phyloP scores from a whole-genome alignment of 352 stramenopile species.

The Phytophthora constricta region DNA sequence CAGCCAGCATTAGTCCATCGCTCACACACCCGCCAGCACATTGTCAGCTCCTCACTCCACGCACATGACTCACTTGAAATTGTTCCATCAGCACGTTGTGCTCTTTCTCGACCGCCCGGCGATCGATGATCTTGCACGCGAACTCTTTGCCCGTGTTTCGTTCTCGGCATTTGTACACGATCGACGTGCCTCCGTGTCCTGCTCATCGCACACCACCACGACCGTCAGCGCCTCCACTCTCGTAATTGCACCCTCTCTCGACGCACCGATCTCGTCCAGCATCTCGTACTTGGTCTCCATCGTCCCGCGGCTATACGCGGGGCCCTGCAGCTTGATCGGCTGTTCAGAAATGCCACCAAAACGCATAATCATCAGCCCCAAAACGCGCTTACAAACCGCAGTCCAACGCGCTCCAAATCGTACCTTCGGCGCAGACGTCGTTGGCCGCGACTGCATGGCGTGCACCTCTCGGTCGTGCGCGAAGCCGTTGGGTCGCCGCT shows the following conservation, averaged over 20 bases:
- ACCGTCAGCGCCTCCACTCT: neutral
- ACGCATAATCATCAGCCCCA: constrained; percentile 5
- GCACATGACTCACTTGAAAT: constrained; percentile 68
- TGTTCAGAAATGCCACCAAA: constrained; percentile 19
- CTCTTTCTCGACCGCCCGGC: constrained; percentile 69
- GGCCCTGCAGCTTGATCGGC: constrained; percentile 76
- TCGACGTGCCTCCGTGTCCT: constrained; percentile 86
- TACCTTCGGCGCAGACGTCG: constrained; percentile 51
- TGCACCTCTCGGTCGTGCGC: constrained; percentile 42
- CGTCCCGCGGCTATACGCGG: constrained; percentile 70
- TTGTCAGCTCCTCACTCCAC: neutral
- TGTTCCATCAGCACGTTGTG: constrained; percentile 87
- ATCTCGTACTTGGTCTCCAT: constrained; percentile 89
- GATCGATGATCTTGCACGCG: constrained; percentile 92
- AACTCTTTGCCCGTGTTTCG: constrained; percentile 55
- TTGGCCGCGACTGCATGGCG: constrained; percentile 21
- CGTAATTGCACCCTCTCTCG: neutral
- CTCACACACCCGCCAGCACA: neutral
- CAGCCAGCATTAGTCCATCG: constrained; percentile 2
- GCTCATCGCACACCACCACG: neutral
- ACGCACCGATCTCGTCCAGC: constrained; percentile 81
- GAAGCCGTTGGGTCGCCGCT: constrained; percentile 54
- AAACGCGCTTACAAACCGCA: neutral
- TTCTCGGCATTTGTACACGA: constrained; percentile 86
- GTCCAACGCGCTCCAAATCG: neutral